Percentiles rank a stretch among this genome's conserved stretches.
Evolutionary conservation across 805 yeast species (phyloP).

Genomic region (Candida tibetensis): DNA sequence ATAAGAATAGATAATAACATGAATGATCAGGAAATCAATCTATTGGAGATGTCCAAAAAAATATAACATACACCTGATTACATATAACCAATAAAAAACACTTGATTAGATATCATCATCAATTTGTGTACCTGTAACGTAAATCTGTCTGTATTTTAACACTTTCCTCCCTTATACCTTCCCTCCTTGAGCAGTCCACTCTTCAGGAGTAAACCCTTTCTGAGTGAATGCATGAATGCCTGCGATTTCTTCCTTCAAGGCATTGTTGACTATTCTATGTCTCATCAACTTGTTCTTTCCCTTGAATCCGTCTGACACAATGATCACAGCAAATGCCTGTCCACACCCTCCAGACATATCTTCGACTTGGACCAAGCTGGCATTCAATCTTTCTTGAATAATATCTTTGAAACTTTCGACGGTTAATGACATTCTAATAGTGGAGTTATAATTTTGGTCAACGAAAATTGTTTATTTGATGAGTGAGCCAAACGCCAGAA

Average conservation of each 20-base stretch:
- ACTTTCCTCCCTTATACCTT: no score
- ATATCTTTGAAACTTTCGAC: conserved; percentile 43
- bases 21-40: conserved; percentile 2
- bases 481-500: no score
- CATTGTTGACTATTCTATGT: conserved; percentile 78
- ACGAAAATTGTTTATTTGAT: neutral
- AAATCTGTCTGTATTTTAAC: no score
- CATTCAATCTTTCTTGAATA: conserved; percentile 56
- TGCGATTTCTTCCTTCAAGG: conserved; percentile 80
- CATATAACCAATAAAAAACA: no score
- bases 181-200: conserved; percentile 59
- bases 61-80: no score
- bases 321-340: conserved; percentile 91
- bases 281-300: conserved; percentile 85
- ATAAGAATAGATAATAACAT: conserved; percentile 13
- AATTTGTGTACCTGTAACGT: no score
- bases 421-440: conserved; percentile 29
- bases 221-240: conserved; percentile 94
- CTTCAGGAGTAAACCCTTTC: conserved; percentile 82
- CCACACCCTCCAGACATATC: conserved; percentile 93
- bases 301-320: conserved; percentile 66
- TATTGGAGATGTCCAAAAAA: no score
- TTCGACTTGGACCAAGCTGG: conserved; percentile 65
- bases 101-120: no score
- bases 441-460: neutral